These are phyloP conservation scores for Ogataea thermomethanolica DNA, from an alignment of 805 yeast genomes.

Conservation along the genomic window DNA sequence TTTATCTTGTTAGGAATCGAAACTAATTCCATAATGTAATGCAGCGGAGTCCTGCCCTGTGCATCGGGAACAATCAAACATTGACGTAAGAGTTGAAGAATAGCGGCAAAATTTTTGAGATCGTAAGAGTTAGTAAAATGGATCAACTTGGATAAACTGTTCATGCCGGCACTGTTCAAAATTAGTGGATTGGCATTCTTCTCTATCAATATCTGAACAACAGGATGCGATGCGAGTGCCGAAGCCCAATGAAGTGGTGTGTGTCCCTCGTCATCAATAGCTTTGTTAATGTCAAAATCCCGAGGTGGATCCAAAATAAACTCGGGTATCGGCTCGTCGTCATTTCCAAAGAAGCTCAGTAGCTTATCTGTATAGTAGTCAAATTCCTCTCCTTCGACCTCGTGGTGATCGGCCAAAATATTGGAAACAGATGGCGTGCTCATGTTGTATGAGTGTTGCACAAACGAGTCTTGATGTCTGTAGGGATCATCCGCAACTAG, in stretches of 20 bases:
- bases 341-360: slow-evolving; percentile 52
- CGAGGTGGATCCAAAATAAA: slow-evolving; percentile 54
- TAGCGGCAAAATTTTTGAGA: slow-evolving; percentile 52
- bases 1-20: slow-evolving; percentile 41
- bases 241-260: slow-evolving; percentile 85
- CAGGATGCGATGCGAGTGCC: slow-evolving; percentile 64
- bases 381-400: slow-evolving; percentile 34
- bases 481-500: slow-evolving; percentile 13
- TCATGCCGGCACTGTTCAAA: slow-evolving; percentile 57
- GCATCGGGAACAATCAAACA: slow-evolving; percentile 71
- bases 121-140: slow-evolving; percentile 73
- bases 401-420: slow-evolving; percentile 11
- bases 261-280: slow-evolving; percentile 78
- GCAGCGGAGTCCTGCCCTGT: slow-evolving; percentile 70
- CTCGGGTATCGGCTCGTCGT: slow-evolving; percentile 35
- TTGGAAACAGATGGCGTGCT: slow-evolving; percentile 15
- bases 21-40: slow-evolving; percentile 57
- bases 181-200: slow-evolving; percentile 60
- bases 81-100: slow-evolving; percentile 57
- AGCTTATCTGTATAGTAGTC: slow-evolving; percentile 39
- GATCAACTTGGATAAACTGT: slow-evolving; percentile 64
- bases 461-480: slow-evolving; percentile 17
- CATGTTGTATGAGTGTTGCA: slow-evolving; percentile 10
- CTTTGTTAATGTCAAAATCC: slow-evolving; percentile 60
- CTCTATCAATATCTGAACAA: slow-evolving; percentile 52